Percentiles rank a stretch among this genome's conserved stretches.
Conservation (phyloP, 345 rosid genomes). For the Acer saccharum region DNA sequence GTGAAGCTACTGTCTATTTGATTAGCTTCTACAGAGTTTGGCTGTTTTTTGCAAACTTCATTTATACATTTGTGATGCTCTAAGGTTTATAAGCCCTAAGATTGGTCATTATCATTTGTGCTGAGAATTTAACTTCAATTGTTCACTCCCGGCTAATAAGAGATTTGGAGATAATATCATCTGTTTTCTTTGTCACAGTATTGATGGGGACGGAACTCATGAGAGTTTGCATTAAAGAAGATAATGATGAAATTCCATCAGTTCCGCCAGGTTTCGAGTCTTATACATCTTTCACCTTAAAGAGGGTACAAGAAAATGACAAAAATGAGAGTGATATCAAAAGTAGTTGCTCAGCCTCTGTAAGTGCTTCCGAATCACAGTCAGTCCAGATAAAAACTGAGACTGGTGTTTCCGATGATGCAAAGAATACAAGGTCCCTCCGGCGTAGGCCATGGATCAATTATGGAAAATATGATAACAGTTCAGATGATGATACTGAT, state of each 20-base stretch:
- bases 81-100: constrained; percentile 10
- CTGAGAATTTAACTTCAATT: constrained; percentile 3
- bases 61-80: not conserved
- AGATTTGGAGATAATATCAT: constrained; percentile 15
- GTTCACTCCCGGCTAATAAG: not conserved
- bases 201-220: constrained; percentile 88
- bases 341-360: constrained; percentile 38
- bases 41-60: not conserved
- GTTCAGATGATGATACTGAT: constrained; percentile 51
- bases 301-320: constrained; percentile 42
- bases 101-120: not conserved
- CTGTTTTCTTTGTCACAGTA: constrained; percentile 28
- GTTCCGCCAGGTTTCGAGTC: constrained; percentile 98
- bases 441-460: constrained; percentile 71
- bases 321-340: constrained; percentile 36
- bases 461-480: constrained; percentile 42
- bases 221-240: constrained; percentile 81
- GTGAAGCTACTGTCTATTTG: no score
- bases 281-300: constrained; percentile 69
- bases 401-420: constrained; percentile 28
- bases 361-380: constrained; percentile 44
- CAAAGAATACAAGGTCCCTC: constrained; percentile 51
- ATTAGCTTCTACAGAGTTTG: no score
- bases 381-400: constrained; percentile 51
- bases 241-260: constrained; percentile 80